Base-by-base conservation (phyloP, 768 basidiomycete species). In the Pleurotus sapidus region DNA sequence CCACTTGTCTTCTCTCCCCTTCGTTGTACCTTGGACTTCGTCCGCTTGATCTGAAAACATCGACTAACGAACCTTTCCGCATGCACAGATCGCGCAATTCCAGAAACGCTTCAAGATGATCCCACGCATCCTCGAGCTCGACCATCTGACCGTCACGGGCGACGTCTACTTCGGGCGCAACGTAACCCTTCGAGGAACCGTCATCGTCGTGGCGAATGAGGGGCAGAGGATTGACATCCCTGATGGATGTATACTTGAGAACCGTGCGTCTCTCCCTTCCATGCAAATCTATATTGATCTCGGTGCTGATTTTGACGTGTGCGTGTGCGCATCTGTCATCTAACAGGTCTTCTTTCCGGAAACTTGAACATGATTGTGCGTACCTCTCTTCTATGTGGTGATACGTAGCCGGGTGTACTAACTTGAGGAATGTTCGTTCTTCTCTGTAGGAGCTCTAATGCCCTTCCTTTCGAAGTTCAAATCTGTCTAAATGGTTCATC, bases 61-160 rank as follows among this genome's bases (percentile, higher is more conserved):
- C 39, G 17, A 18, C 51, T 54, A 12, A 40, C 51, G n/a, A n/a
- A 18, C 34, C 23, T 25, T n/a, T 18, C 12, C 46, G 37, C 38
- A 37, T 17, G 3, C 47, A 39, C 58, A 87, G 87, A 89, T 92
- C 58, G 84, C 84, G 64, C 82, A 93, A 69, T 96, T 96, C 81
- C 91, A 95, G 77, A 91, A 92, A 72, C 87, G 94, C 49, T 96
- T 98, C 85, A 91, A 93, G 81, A 91, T 88, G 72, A 95, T 96
- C 64, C 95, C 95, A 27, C 84, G 84, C 67, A 90, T 97, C 62
- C 74, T 92, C 59, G 95, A 97, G 67, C 78, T 96, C 61, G 95
- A 97, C 71, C 95, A 97, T 73, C 80, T 97, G 72, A 97, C 95
- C 8, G 92, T 97, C 40, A 87, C 90, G 42, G 94, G 93, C 40